Conservation (phyloP, 2,329 filamentous ascomycete species). For the Fusarium clavum region DNA sequence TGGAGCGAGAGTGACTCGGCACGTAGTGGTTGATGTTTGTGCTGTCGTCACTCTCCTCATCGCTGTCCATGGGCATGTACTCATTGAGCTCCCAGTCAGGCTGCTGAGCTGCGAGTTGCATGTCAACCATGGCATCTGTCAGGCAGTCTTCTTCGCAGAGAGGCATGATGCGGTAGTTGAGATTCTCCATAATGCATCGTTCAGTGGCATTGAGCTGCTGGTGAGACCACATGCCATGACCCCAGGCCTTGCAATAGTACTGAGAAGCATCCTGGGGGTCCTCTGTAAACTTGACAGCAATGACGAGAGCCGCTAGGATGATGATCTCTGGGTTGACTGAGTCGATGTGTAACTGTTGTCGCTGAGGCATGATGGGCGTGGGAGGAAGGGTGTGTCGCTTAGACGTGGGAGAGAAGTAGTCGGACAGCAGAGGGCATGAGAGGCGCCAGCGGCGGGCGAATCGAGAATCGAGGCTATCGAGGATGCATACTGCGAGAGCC, state of each 20-base stretch:
- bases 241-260: constrained; percentile 67
- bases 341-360: constrained; percentile 66
- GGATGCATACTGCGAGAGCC: constrained; percentile 73
- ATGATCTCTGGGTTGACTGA: constrained; percentile 71
- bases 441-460: constrained; percentile 73
- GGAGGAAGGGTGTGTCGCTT: constrained; percentile 64
- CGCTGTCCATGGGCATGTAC: constrained; percentile 48
- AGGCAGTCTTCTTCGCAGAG: constrained; percentile 68
- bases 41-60: constrained; percentile 45
- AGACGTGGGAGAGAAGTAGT: constrained; percentile 45
- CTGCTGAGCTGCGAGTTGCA: constrained; percentile 66
- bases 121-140: constrained; percentile 70
- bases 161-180: constrained; percentile 72
- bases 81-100: constrained; percentile 44
- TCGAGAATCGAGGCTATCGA: constrained; percentile 71
- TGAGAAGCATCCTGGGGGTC: constrained; percentile 66
- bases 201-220: constrained; percentile 74
- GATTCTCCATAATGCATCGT: constrained; percentile 71
- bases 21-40: constrained; percentile 41
- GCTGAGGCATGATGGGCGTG: constrained; percentile 49
- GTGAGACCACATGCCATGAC: constrained; percentile 66
- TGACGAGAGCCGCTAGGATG: constrained; percentile 70
- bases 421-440: constrained; percentile 62
- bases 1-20: constrained; percentile 52
- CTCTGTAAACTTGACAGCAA: constrained; percentile 74